Percentiles rank a stretch among this genome's conserved stretches.
These are phyloP conservation scores for Guadua angustifolia DNA, from an alignment of 176 grass and related monocot species.

Conservation along the genomic window DNA sequence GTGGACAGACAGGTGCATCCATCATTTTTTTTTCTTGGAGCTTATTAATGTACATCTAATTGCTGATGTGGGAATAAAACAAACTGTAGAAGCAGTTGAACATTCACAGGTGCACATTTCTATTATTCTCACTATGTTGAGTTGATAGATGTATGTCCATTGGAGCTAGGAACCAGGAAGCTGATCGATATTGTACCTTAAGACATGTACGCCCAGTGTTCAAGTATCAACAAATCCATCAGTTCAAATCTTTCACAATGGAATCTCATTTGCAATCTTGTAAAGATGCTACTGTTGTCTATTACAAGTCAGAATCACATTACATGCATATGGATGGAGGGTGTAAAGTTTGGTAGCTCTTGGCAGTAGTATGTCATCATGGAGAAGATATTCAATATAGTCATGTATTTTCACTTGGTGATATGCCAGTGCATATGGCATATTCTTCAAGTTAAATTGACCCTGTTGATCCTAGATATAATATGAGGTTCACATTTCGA, in stretches of 20 bases:
- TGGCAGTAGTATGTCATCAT: not conserved
- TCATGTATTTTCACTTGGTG: slow-evolving; percentile 1
- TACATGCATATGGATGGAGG: not conserved
- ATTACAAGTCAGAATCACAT: not conserved
- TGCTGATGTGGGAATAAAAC: slow-evolving; percentile 14
- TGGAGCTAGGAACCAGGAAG: not conserved
- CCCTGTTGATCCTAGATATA: slow-evolving; percentile 21
- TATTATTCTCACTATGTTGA: not conserved
- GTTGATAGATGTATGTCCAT: slow-evolving; percentile 13
- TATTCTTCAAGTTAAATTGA: slow-evolving; percentile 9
- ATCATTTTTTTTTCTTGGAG: slow-evolving; percentile 10
- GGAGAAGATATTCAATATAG: not conserved
- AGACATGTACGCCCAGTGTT: not conserved
- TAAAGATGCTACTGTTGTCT: not conserved
- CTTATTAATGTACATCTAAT: slow-evolving; percentile 12
- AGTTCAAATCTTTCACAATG: not conserved
- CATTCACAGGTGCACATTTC: not conserved
- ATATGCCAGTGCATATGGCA: not conserved
- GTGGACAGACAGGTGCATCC: not conserved
- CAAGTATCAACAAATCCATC: not conserved
- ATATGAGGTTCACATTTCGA: not conserved
- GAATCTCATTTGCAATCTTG: slow-evolving; percentile 13
- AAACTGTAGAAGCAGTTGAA: not conserved
- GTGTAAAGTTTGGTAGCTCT: slow-evolving; percentile 7
- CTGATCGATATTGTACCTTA: not conserved